Evolutionary conservation across 163 green algal species (phyloP), one percentile per base, ranked within the genome.

Genomic region (Scenedesmus sp.): DNA sequence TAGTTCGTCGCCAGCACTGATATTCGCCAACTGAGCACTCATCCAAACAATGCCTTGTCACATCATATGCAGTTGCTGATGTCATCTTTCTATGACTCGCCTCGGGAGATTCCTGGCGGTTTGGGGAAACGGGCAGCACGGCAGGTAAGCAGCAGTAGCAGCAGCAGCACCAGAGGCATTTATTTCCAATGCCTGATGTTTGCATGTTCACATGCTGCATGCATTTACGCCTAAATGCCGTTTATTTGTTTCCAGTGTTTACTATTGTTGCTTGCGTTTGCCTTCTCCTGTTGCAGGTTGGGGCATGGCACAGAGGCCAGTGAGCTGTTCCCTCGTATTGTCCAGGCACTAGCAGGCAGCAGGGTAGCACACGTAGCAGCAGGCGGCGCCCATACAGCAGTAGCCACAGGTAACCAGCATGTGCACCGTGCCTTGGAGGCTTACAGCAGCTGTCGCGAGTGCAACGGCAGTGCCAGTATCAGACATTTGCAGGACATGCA

Each of bases 51-150:
- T 44, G 72, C 7, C 4, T n/a, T 1, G 1, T n/a, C 13, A n/a
- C 2, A 26, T 6, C 16, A 81, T 16, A 81, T 46, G 2, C 13
- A 33, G 2, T n/a, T 30, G 13, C 7, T 30, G 3, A 30, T 81
- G 72, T 4, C 49, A n/a, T 15, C 35, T 49, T 26, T 46, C 16
- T 49, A 81, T 81, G 72, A 81, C 72, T 30, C 79, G 79, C 43
- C 83, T 88, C 1, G 37, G 37, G 18, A 44, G 85, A 43, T 65
- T 92, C 12, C 33, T 92, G 22, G 88, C 81, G 7, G 59, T n/a
- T 6, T 92, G 61, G 65, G 89, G 89, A 59, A 92, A 92, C 53
- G 89, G 89, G 22, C 89, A 90, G 76, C 59, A 84, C 51, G 89
- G 89, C 40, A 82, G 65, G 65, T 76, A 30, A 76, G 65, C 24